Percentiles rank a stretch among this genome's conserved stretches.
These are phyloP conservation scores for Trichoderma orchidacearum DNA, from an alignment of 495 filamentous ascomycete genomes.

Conservation along the genomic window DNA sequence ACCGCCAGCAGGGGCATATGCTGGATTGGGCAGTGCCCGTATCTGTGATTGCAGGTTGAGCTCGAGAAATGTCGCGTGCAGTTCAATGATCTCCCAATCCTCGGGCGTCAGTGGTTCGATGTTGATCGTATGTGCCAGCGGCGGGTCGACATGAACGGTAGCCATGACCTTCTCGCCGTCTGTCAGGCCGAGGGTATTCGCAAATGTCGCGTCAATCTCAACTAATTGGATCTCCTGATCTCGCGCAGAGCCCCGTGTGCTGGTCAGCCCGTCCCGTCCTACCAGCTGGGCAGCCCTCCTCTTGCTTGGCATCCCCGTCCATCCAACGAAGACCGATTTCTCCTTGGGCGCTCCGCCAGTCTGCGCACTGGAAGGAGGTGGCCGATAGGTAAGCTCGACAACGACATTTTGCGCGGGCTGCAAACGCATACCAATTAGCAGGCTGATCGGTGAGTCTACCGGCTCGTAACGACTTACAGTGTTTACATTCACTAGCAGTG, in stretches of 20 bases:
- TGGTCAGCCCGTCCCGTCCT: constrained; percentile 54
- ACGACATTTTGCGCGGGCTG: constrained; percentile 90
- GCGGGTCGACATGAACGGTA: constrained; percentile 74
- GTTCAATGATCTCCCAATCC: constrained; percentile 98
- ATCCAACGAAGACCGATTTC: constrained; percentile 72
- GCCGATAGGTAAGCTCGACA: constrained; percentile 67
- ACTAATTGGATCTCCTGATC: constrained; percentile 64
- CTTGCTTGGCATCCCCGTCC: constrained; percentile 95
- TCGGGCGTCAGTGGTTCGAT: constrained; percentile 90
- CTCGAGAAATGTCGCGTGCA: constrained; percentile 90
- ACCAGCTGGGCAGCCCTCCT: constrained; percentile 59
- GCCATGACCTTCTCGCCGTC: constrained; percentile 73
- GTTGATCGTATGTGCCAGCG: constrained; percentile 78
- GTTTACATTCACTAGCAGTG: constrained; percentile 73
- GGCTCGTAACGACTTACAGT: constrained; percentile 48
- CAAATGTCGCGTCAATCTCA: constrained; percentile 85
- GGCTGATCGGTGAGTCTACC: too few relatives aligned
- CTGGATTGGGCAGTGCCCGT: constrained; percentile 77
- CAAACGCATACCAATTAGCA: too few relatives aligned
- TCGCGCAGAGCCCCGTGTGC: constrained; percentile 34
- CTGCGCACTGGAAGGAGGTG: neutral
- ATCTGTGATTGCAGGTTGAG: constrained; percentile 89
- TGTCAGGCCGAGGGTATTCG: constrained; percentile 59
- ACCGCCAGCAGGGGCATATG: constrained; percentile 35
- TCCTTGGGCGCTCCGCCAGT: constrained; percentile 15